Evolutionary conservation across 1,284 basidiomycete species (phyloP).

Genomic region (Pseudozyma thailandica): DNA sequence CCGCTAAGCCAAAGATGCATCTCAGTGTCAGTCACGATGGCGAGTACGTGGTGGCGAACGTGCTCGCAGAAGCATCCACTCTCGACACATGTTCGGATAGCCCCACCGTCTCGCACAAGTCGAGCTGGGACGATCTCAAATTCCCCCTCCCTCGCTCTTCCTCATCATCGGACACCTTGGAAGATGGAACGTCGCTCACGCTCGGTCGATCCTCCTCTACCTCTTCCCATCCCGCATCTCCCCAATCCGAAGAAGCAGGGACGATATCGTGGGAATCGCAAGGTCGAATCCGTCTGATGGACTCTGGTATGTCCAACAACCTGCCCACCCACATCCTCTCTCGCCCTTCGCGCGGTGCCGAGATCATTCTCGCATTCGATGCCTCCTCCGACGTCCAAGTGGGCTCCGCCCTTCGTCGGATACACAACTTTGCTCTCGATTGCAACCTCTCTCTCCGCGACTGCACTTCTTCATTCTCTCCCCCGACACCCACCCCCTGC

Average conservation of each 20-base stretch:
- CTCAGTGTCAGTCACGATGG: slow-evolving; percentile 85
- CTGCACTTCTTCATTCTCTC: slow-evolving; percentile 19
- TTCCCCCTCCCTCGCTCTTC: slow-evolving; percentile 2
- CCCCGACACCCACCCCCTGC: background rate
- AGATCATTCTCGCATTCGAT: slow-evolving; percentile 64
- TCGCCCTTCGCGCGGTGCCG: slow-evolving; percentile 47
- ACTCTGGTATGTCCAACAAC: slow-evolving; percentile 65
- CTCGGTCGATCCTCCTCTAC: background rate
- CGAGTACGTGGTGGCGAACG: slow-evolving; percentile 80
- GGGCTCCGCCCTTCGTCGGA: slow-evolving; percentile 55
- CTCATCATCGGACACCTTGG: background rate
- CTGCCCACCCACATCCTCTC: slow-evolving; percentile 64
- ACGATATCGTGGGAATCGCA: slow-evolving; percentile 44
- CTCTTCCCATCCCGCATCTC: background rate
- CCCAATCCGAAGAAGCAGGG: background rate
- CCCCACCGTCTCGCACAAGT: too few species aligned
- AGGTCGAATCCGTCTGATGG: slow-evolving; percentile 61
- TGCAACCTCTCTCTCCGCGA: slow-evolving; percentile 38
- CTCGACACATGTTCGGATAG: too few species aligned
- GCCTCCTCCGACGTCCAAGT: slow-evolving; percentile 65
- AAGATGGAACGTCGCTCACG: slow-evolving; percentile 6
- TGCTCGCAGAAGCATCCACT: slow-evolving; percentile 71
- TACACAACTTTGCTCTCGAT: slow-evolving; percentile 61
- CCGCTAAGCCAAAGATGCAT: slow-evolving; percentile 69
- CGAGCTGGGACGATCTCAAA: slow-evolving; percentile 6